These are phyloP conservation scores for Rhizodiscina lignyota DNA, from an alignment of 495 filamentous ascomycete species.

Conservation along the genomic window DNA sequence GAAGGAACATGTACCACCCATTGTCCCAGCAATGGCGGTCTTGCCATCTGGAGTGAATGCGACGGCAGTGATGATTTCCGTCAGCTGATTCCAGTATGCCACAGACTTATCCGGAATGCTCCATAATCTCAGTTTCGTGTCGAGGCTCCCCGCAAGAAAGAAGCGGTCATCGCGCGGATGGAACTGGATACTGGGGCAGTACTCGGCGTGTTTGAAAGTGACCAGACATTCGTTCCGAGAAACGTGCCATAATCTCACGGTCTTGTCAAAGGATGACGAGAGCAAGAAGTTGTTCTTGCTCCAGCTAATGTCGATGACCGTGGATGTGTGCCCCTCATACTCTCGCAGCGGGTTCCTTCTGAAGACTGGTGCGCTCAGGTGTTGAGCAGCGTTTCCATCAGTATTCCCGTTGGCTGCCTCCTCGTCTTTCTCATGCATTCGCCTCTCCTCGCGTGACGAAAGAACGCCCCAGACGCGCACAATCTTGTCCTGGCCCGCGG, in stretches of 20 bases:
- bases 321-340: constrained; percentile 72
- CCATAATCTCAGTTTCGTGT: constrained; percentile 86
- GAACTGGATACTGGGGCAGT: constrained; percentile 87
- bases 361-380: constrained; percentile 86
- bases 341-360: constrained; percentile 56
- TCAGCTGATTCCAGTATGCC: constrained; percentile 66
- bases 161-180: constrained; percentile 93
- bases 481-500: constrained; percentile 71
- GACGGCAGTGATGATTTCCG: constrained; percentile 85
- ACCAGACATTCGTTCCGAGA: constrained; percentile 75
- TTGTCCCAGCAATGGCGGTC: constrained; percentile 72
- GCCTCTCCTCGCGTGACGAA: constrained; percentile 61
- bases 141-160: constrained; percentile 85
- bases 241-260: constrained; percentile 87
- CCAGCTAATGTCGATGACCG: constrained; percentile 88
- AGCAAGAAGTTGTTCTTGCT: constrained; percentile 98
- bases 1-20: constrained; percentile 76
- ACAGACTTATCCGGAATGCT: constrained; percentile 95
- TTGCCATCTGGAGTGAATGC: constrained; percentile 87
- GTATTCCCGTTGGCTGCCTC: constrained; percentile 30
- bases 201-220: constrained; percentile 92
- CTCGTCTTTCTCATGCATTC: constrained; percentile 52
- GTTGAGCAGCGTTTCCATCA: constrained; percentile 28
- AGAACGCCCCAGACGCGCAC: constrained; percentile 88
- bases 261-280: constrained; percentile 97